phyloP scores from a whole-genome alignment of 352 stramenopile species.

The Peronospora destructor region DNA sequence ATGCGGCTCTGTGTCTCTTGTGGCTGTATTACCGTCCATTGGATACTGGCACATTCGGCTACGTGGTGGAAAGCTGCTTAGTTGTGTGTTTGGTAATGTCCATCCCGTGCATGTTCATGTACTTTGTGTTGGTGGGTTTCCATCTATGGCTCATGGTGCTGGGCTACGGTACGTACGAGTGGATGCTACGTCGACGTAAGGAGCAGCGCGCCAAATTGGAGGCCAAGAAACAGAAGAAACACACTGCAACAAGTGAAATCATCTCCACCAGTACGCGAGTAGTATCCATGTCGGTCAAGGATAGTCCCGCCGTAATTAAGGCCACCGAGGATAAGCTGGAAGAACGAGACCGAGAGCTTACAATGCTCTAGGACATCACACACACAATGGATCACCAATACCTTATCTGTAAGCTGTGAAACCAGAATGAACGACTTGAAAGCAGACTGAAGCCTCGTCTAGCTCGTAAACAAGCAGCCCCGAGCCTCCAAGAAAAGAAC shows the following conservation, averaged over 20 bases:
- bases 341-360: constrained; percentile 25
- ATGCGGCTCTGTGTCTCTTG: constrained; percentile 38
- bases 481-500: too few species aligned
- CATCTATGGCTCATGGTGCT: constrained; percentile 73
- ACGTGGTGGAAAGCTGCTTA: constrained; percentile 42
- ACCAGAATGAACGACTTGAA: background rate
- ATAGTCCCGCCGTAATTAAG: constrained; percentile 12
- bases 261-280: constrained; percentile 18
- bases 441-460: too few species aligned
- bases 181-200: constrained; percentile 75
- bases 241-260: constrained; percentile 10
- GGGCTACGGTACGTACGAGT: constrained; percentile 84
- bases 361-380: constrained; percentile 4
- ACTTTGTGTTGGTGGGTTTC: constrained; percentile 77
- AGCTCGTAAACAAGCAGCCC: constrained; percentile 7
- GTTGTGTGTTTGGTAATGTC: constrained; percentile 53
- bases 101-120: constrained; percentile 79
- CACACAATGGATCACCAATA: too few species aligned
- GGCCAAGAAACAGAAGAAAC: constrained; percentile 32
- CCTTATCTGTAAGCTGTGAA: constrained; percentile 7
- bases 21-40: constrained; percentile 41
- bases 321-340: constrained; percentile 14
- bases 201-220: constrained; percentile 55
- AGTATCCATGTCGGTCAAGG: constrained; percentile 21
- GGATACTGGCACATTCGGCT: constrained; percentile 20